Evolutionary conservation across 2,329 filamentous ascomycete species (phyloP).

Genomic region (Penicillium vulpinum): DNA sequence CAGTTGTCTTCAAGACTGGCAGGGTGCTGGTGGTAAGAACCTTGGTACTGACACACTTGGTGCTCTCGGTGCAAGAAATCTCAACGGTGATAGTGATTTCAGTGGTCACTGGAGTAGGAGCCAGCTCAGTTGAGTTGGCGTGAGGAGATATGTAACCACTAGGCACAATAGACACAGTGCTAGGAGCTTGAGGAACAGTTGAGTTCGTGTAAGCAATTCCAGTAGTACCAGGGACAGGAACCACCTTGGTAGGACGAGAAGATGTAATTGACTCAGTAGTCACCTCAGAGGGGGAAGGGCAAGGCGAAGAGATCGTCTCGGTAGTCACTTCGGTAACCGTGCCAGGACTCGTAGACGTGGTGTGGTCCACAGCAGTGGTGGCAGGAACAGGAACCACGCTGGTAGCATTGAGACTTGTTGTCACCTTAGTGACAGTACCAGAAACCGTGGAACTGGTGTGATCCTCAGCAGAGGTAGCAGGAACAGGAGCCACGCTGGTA

Average conservation of each 20-base stretch:
- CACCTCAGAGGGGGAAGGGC: not conserved
- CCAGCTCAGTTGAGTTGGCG: not conserved
- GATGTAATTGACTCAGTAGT: not conserved
- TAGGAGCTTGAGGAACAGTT: not conserved
- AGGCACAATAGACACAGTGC: not conserved
- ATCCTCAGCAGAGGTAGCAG: not conserved
- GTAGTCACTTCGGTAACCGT: not conserved
- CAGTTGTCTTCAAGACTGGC: not conserved
- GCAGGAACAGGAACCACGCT: not conserved
- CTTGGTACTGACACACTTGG: conserved; percentile 6
- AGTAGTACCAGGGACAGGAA: conserved; percentile 4
- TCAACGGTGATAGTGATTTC: conserved; percentile 1
- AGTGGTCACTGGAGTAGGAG: conserved; percentile 2
- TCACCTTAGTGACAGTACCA: not conserved
- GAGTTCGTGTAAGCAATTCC: conserved; percentile 1
- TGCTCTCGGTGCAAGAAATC: conserved; percentile 5
- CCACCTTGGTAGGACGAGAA: conserved; percentile 1
- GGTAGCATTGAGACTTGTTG: conserved; percentile 1
- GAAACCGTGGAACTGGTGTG: not conserved
- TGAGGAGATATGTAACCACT: not conserved
- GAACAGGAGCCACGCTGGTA: conserved; percentile 2
- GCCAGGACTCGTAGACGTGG: not conserved
- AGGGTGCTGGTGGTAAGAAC: not conserved
- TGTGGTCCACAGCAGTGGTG: not conserved
- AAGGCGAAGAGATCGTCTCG: not conserved